A percentile compares a stretch with the other conserved stretches of the same genome.
Evolutionary conservation across 352 stramenopile genomes (phyloP).

Genomic region (Nothophytophthora sp.): DNA sequence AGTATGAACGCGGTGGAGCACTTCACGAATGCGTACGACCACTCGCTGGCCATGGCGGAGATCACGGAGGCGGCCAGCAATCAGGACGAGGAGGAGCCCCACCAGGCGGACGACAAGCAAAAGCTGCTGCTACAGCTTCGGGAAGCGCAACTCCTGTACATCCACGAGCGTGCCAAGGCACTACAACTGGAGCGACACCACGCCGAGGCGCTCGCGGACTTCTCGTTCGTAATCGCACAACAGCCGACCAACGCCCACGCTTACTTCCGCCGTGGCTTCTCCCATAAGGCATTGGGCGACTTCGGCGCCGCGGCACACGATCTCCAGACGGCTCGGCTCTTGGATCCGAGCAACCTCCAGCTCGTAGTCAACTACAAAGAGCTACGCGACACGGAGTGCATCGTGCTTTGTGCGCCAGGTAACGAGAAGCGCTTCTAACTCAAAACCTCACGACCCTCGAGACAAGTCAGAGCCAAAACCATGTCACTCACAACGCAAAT

Average conservation of each 20-base stretch:
- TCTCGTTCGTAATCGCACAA: conserved; percentile 62
- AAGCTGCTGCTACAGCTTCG: conserved; percentile 23
- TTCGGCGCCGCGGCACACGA: conserved; percentile 59
- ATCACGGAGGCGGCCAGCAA: conserved; percentile 14
- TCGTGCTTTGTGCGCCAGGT: conserved; percentile 67
- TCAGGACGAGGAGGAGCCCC: conserved; percentile 11
- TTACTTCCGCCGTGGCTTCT: conserved; percentile 82
- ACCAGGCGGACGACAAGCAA: conserved; percentile 12
- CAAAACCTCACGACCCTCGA: not conserved
- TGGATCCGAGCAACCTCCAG: conserved; percentile 67
- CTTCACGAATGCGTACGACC: conserved; percentile 49
- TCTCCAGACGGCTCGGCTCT: conserved; percentile 66
- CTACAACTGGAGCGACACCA: conserved; percentile 75
- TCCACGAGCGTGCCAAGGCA: conserved; percentile 80
- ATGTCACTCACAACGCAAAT: too few species aligned
- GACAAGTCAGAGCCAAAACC: not conserved
- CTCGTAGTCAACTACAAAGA: conserved; percentile 85
- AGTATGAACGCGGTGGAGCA: conserved; percentile 71
- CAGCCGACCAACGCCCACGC: conserved; percentile 84
- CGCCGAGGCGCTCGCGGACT: conserved; percentile 73
- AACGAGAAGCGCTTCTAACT: conserved; percentile 49
- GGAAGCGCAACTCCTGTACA: conserved; percentile 35
- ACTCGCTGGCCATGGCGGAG: conserved; percentile 16
- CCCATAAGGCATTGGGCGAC: conserved; percentile 60
- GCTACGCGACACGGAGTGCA: conserved; percentile 66